Evolutionary conservation across 305 asterid species (phyloP).

Genomic region (Ilex paraguariensis): DNA sequence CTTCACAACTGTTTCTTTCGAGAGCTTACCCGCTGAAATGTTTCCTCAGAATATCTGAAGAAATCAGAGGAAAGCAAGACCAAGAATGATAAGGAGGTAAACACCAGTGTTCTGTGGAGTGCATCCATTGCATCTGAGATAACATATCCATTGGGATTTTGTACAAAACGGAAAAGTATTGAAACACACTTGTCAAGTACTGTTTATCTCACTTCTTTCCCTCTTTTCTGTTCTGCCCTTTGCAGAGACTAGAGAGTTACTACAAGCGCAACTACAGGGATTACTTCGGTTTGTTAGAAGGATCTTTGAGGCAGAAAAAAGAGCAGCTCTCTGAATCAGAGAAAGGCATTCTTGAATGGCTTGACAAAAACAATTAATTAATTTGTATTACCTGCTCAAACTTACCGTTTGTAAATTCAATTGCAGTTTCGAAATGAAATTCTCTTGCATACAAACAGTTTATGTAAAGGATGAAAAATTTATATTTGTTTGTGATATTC

Average conservation of each 20-base stretch:
- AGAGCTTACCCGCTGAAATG: not conserved
- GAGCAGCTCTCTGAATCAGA: conserved; percentile 66
- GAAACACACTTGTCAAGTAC: too few species aligned
- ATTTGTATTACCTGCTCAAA: not conserved
- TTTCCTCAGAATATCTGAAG: conserved; percentile 62
- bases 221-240: not conserved
- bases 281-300: conserved; percentile 5
- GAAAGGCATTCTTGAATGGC: conserved; percentile 84
- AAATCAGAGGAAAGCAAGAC: conserved; percentile 80
- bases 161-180: too few species aligned
- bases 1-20: not conserved
- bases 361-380: conserved; percentile 57
- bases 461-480: too few species aligned
- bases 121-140: too few species aligned
- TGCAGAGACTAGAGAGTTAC: conserved; percentile 66
- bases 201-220: not conserved
- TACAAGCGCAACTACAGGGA: conserved; percentile 83
- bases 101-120: too few species aligned
- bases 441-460: too few species aligned
- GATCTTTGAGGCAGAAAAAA: conserved; percentile 46
- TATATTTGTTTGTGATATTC: too few species aligned
- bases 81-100: conserved; percentile 86
- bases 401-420: too few species aligned
- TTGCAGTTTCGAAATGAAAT: too few species aligned
- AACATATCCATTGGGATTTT: too few species aligned